A percentile compares a stretch with the other conserved stretches of the same genome.
phyloP scores from a whole-genome alignment of 352 stramenopile species.

The Peronospora destructor region DNA sequence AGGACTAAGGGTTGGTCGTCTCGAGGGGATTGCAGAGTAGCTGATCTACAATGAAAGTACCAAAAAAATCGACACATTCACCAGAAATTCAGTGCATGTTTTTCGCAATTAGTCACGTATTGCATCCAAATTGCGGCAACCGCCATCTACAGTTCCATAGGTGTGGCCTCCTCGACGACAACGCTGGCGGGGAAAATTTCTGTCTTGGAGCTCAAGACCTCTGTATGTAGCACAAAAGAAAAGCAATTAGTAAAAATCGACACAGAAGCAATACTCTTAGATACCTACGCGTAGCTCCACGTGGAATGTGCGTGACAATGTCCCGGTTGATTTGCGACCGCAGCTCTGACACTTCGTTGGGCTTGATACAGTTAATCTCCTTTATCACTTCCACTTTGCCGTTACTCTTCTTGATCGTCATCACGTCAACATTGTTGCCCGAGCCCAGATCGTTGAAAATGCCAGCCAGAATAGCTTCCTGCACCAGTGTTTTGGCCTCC shows the following conservation, averaged over 20 bases:
- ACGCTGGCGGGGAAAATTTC: slow-evolving; percentile 54
- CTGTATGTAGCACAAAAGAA: slow-evolving; percentile 23
- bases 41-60: slow-evolving; percentile 9
- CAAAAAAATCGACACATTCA: slow-evolving; percentile 8
- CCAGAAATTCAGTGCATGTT: slow-evolving; percentile 26
- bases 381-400: slow-evolving; percentile 80
- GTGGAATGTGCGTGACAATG: slow-evolving; percentile 76
- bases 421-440: slow-evolving; percentile 95
- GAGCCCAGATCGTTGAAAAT: slow-evolving; percentile 98
- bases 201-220: slow-evolving; percentile 65
- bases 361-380: slow-evolving; percentile 89
- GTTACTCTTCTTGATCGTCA: slow-evolving; percentile 89
- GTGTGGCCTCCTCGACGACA: slow-evolving; percentile 64
- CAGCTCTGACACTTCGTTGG: slow-evolving; percentile 88
- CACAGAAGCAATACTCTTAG: background rate
- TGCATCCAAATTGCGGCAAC: slow-evolving; percentile 16
- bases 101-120: slow-evolving; percentile 19
- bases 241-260: slow-evolving; percentile 1
- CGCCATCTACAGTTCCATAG: slow-evolving; percentile 68
- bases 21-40: slow-evolving; percentile 3
- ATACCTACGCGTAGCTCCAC: slow-evolving; percentile 70
- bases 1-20: slow-evolving; percentile 15
- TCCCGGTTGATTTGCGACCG: slow-evolving; percentile 82
- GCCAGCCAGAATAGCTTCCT: slow-evolving; percentile 93
- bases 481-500: slow-evolving; percentile 94